phyloP scores from a whole-genome alignment of 768 basidiomycete genomes.

The Kwoniella dendrophila region DNA sequence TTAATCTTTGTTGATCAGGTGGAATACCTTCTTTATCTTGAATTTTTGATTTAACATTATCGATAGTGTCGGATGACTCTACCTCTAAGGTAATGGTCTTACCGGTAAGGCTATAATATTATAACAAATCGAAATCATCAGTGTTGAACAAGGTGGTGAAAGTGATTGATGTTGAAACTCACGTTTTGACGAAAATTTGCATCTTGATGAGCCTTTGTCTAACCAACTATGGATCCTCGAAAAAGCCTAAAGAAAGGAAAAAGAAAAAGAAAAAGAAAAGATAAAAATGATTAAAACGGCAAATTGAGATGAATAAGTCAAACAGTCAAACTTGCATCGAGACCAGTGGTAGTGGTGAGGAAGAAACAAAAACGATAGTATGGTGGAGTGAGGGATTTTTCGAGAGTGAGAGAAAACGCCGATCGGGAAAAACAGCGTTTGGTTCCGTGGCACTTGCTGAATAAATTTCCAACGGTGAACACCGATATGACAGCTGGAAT shows the following conservation, averaged over 20 bases:
- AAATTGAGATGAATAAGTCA: slow-evolving; percentile 1
- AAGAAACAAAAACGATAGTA: neutral
- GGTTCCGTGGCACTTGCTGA: neutral
- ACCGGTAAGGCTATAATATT: slow-evolving; percentile 34
- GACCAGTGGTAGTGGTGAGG: neutral
- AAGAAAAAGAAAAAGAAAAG: slow-evolving; percentile 18
- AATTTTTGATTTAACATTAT: slow-evolving; percentile 58
- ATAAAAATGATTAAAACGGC: neutral
- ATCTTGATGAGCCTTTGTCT: slow-evolving; percentile 59
- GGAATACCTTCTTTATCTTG: slow-evolving; percentile 91
- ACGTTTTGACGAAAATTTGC: slow-evolving; percentile 99
- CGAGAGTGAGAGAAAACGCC: neutral
- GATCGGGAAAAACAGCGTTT: neutral
- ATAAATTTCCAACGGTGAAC: neutral
- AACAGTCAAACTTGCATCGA: too few relatives aligned
- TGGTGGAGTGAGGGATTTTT: slow-evolving; percentile 5
- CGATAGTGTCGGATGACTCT: slow-evolving; percentile 51
- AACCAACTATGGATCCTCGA: slow-evolving; percentile 41
- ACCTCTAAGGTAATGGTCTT: slow-evolving; percentile 48
- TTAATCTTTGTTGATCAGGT: slow-evolving; percentile 88
- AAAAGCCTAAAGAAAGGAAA: slow-evolving; percentile 25
- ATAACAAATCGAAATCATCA: slow-evolving; percentile 60
- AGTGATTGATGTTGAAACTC: slow-evolving; percentile 50
- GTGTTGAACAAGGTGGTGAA: slow-evolving; percentile 75
- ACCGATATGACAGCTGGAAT: too few relatives aligned